Base-by-base conservation (phyloP, 2,329 filamentous ascomycete genomes). In the Diplodia seriata region DNA sequence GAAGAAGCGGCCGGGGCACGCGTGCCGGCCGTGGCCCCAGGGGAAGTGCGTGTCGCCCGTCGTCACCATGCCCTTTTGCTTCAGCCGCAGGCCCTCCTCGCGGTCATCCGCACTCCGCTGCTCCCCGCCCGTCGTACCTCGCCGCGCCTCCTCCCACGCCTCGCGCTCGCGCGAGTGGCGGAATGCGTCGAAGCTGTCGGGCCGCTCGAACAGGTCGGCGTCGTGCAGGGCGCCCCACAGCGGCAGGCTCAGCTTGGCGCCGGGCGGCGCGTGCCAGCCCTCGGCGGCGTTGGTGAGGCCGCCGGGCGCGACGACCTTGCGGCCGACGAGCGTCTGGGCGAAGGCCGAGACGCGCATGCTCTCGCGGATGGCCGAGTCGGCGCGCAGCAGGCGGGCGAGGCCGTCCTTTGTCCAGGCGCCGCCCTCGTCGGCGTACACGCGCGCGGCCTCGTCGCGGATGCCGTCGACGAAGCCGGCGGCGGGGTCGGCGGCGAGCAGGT, bases 171-270 rank as follows among this genome's bases (percentile, higher is more conserved):
- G 53, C 9, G 71, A 74, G 63, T 77, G 77, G 8, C 76, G 72
- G 63, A 77, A 77, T 1, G 75, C 73, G 33, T 77, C 75, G 56
- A 74, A 79, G 9, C 33, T 49, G 5, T 73, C 67, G 6, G 76
- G 72, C 14, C 73, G 64, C 2, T 64, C 20, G 57, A 76, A 78
- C 50, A 78, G 62, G 20, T 71, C 70, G 18, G 71, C 65, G 65
- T 78, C 77, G 59, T 72, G 73, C 38, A 86, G 72, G 63, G 86
- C 57, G 59, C 43, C 33, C n/a, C 23, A 29, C 47, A 63, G 59
- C 59, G 59, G 59, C 47, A 63, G n/a, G 18, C 11, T 68, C 4
- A 77, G 49, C 31, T 69, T 70, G 2, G 72, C 70, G 36, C 74
- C 74, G 1, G 67, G n/a, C 1, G 75, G 72, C 3, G 75, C 55